Evolutionary conservation across 306 rosid genomes (phyloP), one percentile per base, ranked within the genome.

Genomic region (Glycine soja): DNA sequence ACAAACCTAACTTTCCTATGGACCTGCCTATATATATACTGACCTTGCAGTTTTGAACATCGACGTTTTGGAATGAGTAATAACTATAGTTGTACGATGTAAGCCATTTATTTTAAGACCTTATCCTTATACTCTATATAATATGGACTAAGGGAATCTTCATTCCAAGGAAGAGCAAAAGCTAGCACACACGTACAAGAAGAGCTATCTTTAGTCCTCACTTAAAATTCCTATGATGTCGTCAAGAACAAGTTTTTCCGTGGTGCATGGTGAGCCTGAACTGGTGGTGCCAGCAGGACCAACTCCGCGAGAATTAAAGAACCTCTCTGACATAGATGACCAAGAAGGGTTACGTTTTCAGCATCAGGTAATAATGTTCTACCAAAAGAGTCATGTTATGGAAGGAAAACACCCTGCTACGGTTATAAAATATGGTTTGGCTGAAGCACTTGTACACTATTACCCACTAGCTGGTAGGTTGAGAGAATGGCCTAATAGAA

Each of bases 401-500:
- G 57, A 80, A 40, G 85, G 45, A 65, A 3, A 66, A 6, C 30
- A 67, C 14, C 48, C 72, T 7, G 64, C 36, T 15, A 13, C 0
- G 72, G 38, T 74, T 9, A 57, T 81, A 8, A 67, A 13, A 47
- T 2, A 68, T 40, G 85, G 54, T 6, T 51, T 81, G 54, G 63
- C 18, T 7, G 0, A 75, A 18, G 81, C 85, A 16, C 64, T 81
- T 0, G 85, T 75, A 8, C 10, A 66, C 34, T 81, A 81, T 32
- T 75, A 81, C 70, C 85, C 81, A 7, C 47, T 81, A 0, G 85
- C 80, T 11, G 85, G 80, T 2, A 81, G 80, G 38, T 67, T 81
- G 7, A 53, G 74, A 56, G 85, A 81, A 81, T 80, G 63, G 24
- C 63, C 42, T 1, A 56, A 75, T 34, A 81, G 85, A 14, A 81